Evolutionary conservation across 2,329 filamentous ascomycete species (phyloP), one percentile per base, ranked within the genome.

Genomic region (Aspergillus melleus): DNA sequence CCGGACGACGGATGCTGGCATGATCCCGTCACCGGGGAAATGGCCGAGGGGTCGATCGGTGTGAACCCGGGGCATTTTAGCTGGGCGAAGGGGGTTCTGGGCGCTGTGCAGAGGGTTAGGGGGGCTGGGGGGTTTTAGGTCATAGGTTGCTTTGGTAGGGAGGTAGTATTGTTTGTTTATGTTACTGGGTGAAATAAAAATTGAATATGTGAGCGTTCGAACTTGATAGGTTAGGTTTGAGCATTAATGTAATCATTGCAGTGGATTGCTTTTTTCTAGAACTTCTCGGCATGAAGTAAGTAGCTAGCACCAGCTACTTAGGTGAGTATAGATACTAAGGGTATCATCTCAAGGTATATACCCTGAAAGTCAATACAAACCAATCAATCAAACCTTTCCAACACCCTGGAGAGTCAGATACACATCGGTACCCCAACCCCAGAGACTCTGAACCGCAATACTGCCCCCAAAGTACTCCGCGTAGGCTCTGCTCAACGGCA

Each of bases 381-480:
- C 39, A 29, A 29, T 2, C 52, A 4, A 62, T 74, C 66, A 77
- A 52, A 81, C 73, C 62, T 77, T 84, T 0, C 85, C 86, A 56
- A 88, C 84, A 0, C 86, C 86, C 64, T 84, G 79, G 63, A 88
- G 68, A 54, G 83, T 87, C 57, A 89, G 72, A 74, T 88, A 89
- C 1, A 88, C 86, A 77, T 89, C 86, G 3, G 86, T 88, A 0
- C 88, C 95, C 95, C 95, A 99, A 4, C 95, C 94, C 80, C 92
- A 95, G 51, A 98, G 77, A 73, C 92, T 97, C 82, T 99, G 94
- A n/a, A 99, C 88, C 4, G 88, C 88, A 60, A 99, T 95, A 2
- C 93, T 93, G 0, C 95, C 95, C 2, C 95, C 95, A 80, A 99
- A 99, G 70, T 98, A 99, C 79, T 99, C 94, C 0, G 95, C 95